These are phyloP conservation scores for Phytophthora litchii DNA, from an alignment of 352 stramenopile species.

Conservation along the genomic window DNA sequence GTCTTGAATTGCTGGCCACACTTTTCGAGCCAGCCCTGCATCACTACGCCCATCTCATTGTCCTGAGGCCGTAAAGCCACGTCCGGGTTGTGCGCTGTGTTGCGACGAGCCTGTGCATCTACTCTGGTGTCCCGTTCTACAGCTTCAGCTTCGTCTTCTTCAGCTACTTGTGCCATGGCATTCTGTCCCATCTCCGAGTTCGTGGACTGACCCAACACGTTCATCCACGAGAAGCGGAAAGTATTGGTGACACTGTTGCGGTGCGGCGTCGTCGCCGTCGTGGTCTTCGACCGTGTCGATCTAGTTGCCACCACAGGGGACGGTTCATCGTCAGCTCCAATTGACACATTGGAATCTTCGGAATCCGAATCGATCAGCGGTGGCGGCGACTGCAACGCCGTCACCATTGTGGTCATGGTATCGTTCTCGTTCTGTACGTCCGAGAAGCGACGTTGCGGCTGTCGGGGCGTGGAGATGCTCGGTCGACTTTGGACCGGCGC, in stretches of 20 bases:
- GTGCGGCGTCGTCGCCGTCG: conserved; percentile 9
- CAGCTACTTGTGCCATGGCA: conserved; percentile 32
- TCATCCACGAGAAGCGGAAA: conserved; percentile 71
- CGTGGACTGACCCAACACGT: conserved; percentile 53
- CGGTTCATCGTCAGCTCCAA: conserved; percentile 36
- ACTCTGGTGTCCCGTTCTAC: neutral
- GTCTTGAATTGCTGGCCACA: conserved; percentile 90
- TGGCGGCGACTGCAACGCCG: conserved; percentile 27
- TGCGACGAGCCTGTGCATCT: conserved; percentile 6
- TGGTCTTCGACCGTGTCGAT: conserved; percentile 9
- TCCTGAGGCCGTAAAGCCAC: conserved; percentile 46
- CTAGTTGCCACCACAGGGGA: conserved; percentile 6
- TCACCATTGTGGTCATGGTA: conserved; percentile 33
- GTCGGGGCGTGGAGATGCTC: neutral
- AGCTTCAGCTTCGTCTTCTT: conserved; percentile 26
- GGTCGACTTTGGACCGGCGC: conserved; percentile 8
- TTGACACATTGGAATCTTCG: conserved; percentile 37
- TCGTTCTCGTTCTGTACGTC: conserved; percentile 34
- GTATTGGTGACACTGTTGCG: conserved; percentile 50
- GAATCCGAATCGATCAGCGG: conserved; percentile 26
- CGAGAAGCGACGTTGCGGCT: conserved; percentile 24
- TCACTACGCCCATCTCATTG: conserved; percentile 72
- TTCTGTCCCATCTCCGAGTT: conserved; percentile 42
- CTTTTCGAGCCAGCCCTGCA: conserved; percentile 89
- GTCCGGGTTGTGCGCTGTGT: conserved; percentile 41